These are phyloP conservation scores for Termitomyces sp. DNA, from an alignment of 768 basidiomycete genomes.

Conservation along the genomic window DNA sequence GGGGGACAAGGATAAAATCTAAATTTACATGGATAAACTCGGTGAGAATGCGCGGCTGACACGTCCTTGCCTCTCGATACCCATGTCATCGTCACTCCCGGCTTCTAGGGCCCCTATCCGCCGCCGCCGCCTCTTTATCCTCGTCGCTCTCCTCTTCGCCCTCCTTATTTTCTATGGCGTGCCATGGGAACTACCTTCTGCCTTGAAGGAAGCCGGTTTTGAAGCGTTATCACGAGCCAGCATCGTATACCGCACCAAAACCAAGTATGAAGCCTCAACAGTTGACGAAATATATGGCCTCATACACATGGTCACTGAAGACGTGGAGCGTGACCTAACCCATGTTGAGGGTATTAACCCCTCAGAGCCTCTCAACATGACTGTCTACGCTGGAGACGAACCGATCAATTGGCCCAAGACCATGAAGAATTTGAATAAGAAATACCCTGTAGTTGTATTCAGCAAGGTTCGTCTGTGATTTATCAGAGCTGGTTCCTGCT, in stretches of 20 bases:
- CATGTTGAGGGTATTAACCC: constrained; percentile 39
- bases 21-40: too few species aligned
- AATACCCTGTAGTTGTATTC: constrained; percentile 69
- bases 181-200: constrained; percentile 36
- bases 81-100: constrained; percentile 13
- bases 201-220: constrained; percentile 28
- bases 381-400: constrained; percentile 48
- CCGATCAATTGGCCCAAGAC: constrained; percentile 40
- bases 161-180: constrained; percentile 36
- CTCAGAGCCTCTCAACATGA: constrained; percentile 40
- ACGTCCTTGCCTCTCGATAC: constrained; percentile 1
- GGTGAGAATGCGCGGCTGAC: background rate
- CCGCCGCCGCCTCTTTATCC: constrained; percentile 40
- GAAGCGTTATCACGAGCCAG: constrained; percentile 32
- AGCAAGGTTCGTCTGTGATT: constrained; percentile 54
- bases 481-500: background rate
- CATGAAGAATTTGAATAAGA: constrained; percentile 33
- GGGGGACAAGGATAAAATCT: background rate
- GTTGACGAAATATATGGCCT: constrained; percentile 67
- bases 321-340: constrained; percentile 34
- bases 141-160: constrained; percentile 29
- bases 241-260: constrained; percentile 31
- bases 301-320: constrained; percentile 57
- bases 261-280: constrained; percentile 17
- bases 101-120: constrained; percentile 24